Base-by-base conservation (phyloP, 2,329 filamentous ascomycete genomes). In the Penicillium sp. region DNA sequence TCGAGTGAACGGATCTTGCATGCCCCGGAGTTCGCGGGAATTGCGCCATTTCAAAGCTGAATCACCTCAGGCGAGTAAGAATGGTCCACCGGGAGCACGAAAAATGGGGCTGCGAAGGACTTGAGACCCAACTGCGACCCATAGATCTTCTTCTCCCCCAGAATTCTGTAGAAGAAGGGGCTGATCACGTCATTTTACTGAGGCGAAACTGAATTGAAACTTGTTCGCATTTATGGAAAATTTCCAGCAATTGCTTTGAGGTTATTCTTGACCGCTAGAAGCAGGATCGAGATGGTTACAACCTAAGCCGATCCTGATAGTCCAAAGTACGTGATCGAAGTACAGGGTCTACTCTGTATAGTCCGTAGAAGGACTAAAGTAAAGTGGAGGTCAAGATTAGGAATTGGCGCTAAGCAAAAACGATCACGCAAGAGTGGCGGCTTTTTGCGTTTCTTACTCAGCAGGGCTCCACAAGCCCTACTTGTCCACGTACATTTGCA, bases 381-480 rank as follows among this genome's bases (percentile, higher is more conserved):
- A 31, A 38, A 36, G 60, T 55, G 57, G 58, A 58, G 57, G 57
- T 63, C 45, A 22, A 50, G 50, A 56, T 60, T 60, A 60, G 60
- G 47, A 55, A 50, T 29, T 34, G 38, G 40, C 46, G 64, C 63
- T 63, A 58, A 61, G 50, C 36, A 40, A 40, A 9, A 51, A 52
- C 60, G 62, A 68, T 67, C 65, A 67, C 64, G 64, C 62, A 66
- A 67, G 59, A 56, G 56, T 53, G 65, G 58, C 58, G 61, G 54
- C 22, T 36, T 62, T 38, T 64, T 57, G 56, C 57, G 58, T 57
- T 46, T 40, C n/a, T 40, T 40, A 46, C 48, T 46, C 34, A 38
- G 29, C 48, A 36, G 45, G 24, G 43, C 18, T 47, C 46, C 42
- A 39, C 34, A 40, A 16, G 32, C 11, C 4, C 6, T 11, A 4